Conservation (phyloP, 2,329 filamentous ascomycete species). For the Xylariomycetidae sp. region DNA sequence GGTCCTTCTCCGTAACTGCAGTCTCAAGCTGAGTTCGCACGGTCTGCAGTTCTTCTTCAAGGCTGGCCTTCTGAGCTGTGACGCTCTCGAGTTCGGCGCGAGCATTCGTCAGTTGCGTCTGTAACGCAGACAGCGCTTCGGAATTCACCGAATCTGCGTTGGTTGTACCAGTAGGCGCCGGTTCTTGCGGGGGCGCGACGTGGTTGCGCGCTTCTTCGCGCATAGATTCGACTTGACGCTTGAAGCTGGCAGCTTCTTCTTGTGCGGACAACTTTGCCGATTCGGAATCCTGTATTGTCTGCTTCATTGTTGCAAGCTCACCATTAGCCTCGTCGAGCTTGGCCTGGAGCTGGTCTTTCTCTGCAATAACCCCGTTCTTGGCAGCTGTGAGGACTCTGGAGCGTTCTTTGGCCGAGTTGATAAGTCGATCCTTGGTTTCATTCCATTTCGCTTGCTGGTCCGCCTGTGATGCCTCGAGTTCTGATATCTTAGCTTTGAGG, state of each 20-base stretch:
- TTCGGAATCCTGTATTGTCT: constrained; percentile 49
- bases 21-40: constrained; percentile 55
- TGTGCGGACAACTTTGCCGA: constrained; percentile 31
- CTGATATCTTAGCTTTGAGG: constrained; percentile 47
- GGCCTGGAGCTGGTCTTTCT: constrained; percentile 47
- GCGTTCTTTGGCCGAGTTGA: constrained; percentile 58
- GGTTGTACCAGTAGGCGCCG: constrained; percentile 27
- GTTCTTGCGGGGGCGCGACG: no score
- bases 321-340: constrained; percentile 40
- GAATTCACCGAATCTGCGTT: constrained; percentile 32
- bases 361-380: constrained; percentile 35
- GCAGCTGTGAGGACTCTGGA: constrained; percentile 45
- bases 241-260: constrained; percentile 38
- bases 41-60: constrained; percentile 57
- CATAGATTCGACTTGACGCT: constrained; percentile 27
- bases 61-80: constrained; percentile 59
- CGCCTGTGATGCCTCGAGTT: constrained; percentile 46
- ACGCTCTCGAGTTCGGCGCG: constrained; percentile 60
- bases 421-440: constrained; percentile 44
- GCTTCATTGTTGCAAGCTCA: constrained; percentile 32
- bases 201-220: constrained; percentile 27
- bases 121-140: constrained; percentile 42
- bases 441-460: constrained; percentile 50
- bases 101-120: constrained; percentile 42
- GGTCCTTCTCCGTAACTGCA: constrained; percentile 58